These are phyloP conservation scores for Sphagnum magellanicum DNA, from an alignment of 228 moss, liverwort and hornwort genomes.

Conservation along the genomic window DNA sequence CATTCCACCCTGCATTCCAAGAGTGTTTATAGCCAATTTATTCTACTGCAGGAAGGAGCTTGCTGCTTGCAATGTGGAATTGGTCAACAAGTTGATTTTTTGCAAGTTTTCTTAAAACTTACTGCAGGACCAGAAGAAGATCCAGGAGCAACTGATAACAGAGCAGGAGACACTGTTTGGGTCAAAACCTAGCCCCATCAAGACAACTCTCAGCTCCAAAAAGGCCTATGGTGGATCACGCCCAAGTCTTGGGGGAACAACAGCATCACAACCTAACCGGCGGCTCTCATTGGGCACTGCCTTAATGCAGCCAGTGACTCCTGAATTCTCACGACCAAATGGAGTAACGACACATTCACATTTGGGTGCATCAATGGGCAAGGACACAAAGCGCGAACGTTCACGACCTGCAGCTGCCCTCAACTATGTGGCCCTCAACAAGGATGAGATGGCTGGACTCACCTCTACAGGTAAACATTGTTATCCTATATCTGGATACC, in stretches of 20 bases:
- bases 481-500: constrained; percentile 1
- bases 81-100: too few relatives aligned
- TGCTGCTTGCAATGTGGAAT: too few relatives aligned
- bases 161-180: constrained; percentile 85
- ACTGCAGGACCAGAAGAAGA: constrained; percentile 71
- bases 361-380: constrained; percentile 27
- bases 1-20: too few relatives aligned
- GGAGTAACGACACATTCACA: constrained; percentile 24
- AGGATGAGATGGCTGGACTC: constrained; percentile 21
- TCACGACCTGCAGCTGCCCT: constrained; percentile 20
- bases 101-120: constrained; percentile 3
- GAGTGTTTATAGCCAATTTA: too few relatives aligned
- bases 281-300: constrained; percentile 65
- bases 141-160: constrained; percentile 77
- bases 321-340: constrained; percentile 45
- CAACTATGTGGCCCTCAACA: constrained; percentile 32
- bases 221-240: constrained; percentile 48
- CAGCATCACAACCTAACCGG: constrained; percentile 27
- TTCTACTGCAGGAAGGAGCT: too few relatives aligned
- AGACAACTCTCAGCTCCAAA: constrained; percentile 52
- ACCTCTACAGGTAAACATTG: constrained; percentile 3
- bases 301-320: constrained; percentile 46
- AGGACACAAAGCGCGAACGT: constrained; percentile 24
- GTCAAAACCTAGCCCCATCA: constrained; percentile 71
- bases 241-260: constrained; percentile 38